Evolutionary conservation across 805 yeast genomes (phyloP), one percentile per base, ranked within the genome.

Genomic region (Clavispora santaluciae): DNA sequence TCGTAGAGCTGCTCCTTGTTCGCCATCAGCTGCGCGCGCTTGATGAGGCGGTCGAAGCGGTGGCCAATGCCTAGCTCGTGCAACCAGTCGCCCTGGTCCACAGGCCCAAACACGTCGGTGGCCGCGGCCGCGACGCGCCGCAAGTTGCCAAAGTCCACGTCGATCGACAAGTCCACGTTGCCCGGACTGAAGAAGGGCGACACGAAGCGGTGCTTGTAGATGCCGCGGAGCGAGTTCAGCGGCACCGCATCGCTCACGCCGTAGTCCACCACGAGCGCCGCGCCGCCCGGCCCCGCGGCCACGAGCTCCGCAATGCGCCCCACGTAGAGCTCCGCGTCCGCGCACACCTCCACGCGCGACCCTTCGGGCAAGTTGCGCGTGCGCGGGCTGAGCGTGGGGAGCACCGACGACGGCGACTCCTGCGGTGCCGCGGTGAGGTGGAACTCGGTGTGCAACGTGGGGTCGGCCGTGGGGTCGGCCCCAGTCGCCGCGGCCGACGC

Each of bases 161-260:
- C 95, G 0, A 83, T 81, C 0, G 95, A 84, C 22, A 87, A 66
- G 63, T 87, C 95, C 3, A 85, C 90, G 25, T 78, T 75, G 1
- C 95, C 95, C 0, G 93, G 93, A 11, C 70, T 69, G n/a, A 59
- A 67, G 44, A 85, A 82, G 1, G 95, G 95, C 17, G 81, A 76
- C 0, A 83, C 90, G 52, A 86, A 74, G 49, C 76, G 75, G 58
- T 87, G 95, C 48, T 78, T 66, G 50, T 74, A 70, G 45, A 87
- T 86, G 0, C 88, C 95, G 24, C 95, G 68, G 25, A 87, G 67
- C 0, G 89, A 71, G 51, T 82, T 78, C n/a, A 75, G 73, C 2
- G 95, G 95, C 11, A 84, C 68, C 0, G 77, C 75, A 3, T 63
- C 60, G 6, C 68, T 63, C 4, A 83, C 75, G 0, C 95, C 95